Conservation (phyloP, 2,329 filamentous ascomycete species). For the Salinomyces thailandicus region DNA sequence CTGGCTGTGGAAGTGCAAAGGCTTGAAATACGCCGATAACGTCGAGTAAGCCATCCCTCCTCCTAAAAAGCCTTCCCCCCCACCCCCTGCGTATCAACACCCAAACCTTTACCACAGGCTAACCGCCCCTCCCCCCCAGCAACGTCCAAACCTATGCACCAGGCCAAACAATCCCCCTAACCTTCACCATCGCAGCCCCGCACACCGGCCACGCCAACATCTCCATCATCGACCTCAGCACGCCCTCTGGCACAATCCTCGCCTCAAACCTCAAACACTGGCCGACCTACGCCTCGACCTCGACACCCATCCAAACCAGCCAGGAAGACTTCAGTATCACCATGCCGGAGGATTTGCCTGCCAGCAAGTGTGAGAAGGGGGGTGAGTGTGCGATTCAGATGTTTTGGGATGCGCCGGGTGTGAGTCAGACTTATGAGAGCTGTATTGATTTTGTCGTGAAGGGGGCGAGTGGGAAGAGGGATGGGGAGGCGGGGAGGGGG, state of each 20-base stretch:
- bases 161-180: conserved; percentile 38
- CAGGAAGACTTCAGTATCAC: conserved; percentile 44
- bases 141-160: conserved; percentile 43
- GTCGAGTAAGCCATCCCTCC: conserved; percentile 41
- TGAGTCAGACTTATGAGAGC: conserved; percentile 52
- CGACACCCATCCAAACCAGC: conserved; percentile 31
- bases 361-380: conserved; percentile 35
- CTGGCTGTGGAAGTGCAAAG: conserved; percentile 30
- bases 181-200: conserved; percentile 40
- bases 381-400: conserved; percentile 50
- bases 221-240: conserved; percentile 45
- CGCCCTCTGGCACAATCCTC: conserved; percentile 38
- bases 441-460: conserved; percentile 47
- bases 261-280: conserved; percentile 46
- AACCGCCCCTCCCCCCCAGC: not conserved
- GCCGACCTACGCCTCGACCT: conserved; percentile 44
- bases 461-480: not conserved
- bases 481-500: not conserved
- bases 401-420: conserved; percentile 48
- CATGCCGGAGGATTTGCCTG: conserved; percentile 42
- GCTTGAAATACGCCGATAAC: conserved; percentile 44
- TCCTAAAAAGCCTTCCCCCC: too few relatives aligned
- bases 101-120: too few relatives aligned
- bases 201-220: conserved; percentile 50
- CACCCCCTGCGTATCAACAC: too few relatives aligned